phyloP scores from a whole-genome alignment of 805 yeast species.

The Blastobotrys peoriensis region DNA sequence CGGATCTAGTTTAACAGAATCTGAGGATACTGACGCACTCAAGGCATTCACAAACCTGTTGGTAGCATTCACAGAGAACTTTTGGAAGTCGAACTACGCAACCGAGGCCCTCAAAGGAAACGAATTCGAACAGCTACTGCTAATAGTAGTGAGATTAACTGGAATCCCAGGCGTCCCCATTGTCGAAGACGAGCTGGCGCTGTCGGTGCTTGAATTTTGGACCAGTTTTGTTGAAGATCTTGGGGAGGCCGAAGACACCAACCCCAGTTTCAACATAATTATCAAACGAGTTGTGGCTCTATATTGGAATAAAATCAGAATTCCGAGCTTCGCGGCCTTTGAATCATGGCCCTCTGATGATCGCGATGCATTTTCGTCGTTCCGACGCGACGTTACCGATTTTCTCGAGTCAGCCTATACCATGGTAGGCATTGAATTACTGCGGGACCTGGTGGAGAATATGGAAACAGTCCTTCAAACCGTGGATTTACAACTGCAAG shows the following conservation, averaged over 20 bases:
- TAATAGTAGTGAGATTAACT: constrained; percentile 12
- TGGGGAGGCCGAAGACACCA: constrained; percentile 30
- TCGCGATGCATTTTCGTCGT: constrained; percentile 55
- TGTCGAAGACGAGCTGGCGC: constrained; percentile 26
- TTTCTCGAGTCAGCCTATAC: constrained; percentile 67
- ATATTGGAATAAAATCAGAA: constrained; percentile 64
- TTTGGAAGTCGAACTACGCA: not conserved
- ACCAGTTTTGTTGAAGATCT: constrained; percentile 27
- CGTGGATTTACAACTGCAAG: constrained; percentile 2
- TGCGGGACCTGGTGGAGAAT: constrained; percentile 34
- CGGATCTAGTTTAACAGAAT: not conserved
- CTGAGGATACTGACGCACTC: constrained; percentile 11
- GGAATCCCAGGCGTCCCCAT: constrained; percentile 17
- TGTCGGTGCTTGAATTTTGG: constrained; percentile 32
- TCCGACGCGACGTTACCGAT: constrained; percentile 71
- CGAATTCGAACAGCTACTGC: not conserved
- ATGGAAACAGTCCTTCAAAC: constrained; percentile 9
- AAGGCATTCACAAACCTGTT: constrained; percentile 7
- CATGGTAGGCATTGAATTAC: constrained; percentile 50
- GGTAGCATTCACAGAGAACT: constrained; percentile 6
- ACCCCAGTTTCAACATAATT: not conserved
- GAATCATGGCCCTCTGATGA: constrained; percentile 28
- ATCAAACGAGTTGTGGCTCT: constrained; percentile 23
- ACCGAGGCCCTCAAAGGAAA: not conserved
- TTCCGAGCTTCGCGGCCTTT: constrained; percentile 19